Conservation (phyloP, 75 land plant genomes). For the Pseudotsuga menziesii region DNA sequence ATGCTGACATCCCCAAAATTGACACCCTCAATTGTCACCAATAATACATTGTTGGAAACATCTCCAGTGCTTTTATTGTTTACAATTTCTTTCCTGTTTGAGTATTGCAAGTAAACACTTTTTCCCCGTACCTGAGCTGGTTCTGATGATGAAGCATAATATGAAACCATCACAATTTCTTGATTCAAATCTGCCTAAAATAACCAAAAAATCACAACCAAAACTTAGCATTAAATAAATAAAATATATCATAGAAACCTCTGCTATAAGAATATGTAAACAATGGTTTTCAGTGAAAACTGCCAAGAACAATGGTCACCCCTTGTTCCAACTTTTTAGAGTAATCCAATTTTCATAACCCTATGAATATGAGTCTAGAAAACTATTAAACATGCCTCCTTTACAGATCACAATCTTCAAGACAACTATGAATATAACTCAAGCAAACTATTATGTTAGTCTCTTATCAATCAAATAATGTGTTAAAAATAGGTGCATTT, state of each 20-base stretch:
- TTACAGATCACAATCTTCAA: not conserved
- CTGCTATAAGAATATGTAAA: not conserved
- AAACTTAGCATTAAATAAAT: not conserved
- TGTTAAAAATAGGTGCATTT: not conserved
- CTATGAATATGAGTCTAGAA: not conserved
- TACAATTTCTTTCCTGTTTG: constrained; percentile 92
- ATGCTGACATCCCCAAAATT: constrained; percentile 95
- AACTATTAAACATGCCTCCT: not conserved
- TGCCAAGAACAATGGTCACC: not conserved
- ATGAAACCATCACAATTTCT: constrained; percentile 93
- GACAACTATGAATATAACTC: not conserved
- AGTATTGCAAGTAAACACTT: constrained; percentile 91
- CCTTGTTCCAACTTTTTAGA: not conserved
- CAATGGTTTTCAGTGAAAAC: not conserved
- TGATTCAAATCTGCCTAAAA: constrained; percentile 83
- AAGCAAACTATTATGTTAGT: not conserved
- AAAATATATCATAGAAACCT: too few species aligned
- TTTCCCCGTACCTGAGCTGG: constrained; percentile 96
- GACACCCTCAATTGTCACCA: constrained; percentile 92
- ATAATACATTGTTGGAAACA: constrained; percentile 87
- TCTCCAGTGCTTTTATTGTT: constrained; percentile 90
- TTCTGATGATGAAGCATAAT: constrained; percentile 94
- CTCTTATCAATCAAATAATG: not conserved
- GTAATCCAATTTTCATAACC: not conserved
- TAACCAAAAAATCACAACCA: not conserved